Evolutionary conservation across 1,284 basidiomycete genomes (phyloP).

Genomic region (Hortiboletus rubellus): DNA sequence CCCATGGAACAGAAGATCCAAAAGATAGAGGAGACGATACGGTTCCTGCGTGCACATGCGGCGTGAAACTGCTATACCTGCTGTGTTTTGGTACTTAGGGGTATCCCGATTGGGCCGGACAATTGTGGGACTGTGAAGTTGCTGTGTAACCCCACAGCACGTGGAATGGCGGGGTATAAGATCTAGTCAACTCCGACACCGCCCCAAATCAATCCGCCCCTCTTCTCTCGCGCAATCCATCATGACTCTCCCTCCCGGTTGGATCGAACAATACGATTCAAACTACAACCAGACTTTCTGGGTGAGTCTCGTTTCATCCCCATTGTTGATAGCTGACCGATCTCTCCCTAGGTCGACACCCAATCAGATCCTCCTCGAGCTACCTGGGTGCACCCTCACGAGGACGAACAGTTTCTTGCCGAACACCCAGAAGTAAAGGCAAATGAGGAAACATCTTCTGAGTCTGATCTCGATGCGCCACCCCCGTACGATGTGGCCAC

Average conservation of each 20-base stretch:
- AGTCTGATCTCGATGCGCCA: conserved; percentile 25
- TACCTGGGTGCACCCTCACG: conserved; percentile 71
- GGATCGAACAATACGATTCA: conserved; percentile 56
- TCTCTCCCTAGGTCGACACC: conserved; percentile 57
- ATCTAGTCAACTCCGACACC: not conserved
- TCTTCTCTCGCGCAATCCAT: conserved; percentile 3
- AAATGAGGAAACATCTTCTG: conserved; percentile 31
- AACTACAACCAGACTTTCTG: conserved; percentile 34
- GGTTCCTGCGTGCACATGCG: conserved; percentile 22
- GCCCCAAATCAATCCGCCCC: not conserved
- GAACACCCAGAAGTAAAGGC: conserved; percentile 54
- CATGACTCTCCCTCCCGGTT: conserved; percentile 58
- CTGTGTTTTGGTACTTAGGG: conserved; percentile 5
- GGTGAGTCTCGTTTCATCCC: conserved; percentile 27
- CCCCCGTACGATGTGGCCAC: conserved; percentile 30
- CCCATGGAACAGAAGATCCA: conserved; percentile 51
- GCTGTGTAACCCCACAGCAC: conserved; percentile 17
- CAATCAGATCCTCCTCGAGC: conserved; percentile 60
- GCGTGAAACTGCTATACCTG: conserved; percentile 4
- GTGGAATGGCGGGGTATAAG: conserved; percentile 4
- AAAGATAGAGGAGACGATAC: conserved; percentile 36
- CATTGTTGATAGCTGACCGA: not conserved
- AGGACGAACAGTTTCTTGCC: conserved; percentile 60
- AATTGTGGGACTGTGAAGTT: conserved; percentile 6
- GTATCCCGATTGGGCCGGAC: not conserved